These are phyloP conservation scores for Pyrus pyrifolia DNA, from an alignment of 306 rosid genomes.

Conservation along the genomic window DNA sequence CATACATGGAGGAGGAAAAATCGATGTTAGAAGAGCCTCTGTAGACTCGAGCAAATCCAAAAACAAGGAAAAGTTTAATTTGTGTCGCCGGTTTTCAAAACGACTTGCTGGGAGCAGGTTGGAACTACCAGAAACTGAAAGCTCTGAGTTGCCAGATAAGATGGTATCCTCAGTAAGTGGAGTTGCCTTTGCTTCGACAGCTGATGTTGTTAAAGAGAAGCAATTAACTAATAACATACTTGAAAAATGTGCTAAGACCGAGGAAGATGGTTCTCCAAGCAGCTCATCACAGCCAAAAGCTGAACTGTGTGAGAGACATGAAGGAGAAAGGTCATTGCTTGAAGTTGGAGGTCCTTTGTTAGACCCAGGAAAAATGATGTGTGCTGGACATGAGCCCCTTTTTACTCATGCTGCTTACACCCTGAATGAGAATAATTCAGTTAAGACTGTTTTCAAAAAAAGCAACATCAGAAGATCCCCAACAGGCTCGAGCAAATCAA, in stretches of 20 bases:
- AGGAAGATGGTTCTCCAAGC: constrained; percentile 21
- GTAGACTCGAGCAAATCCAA: constrained; percentile 26
- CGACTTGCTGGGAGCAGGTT: constrained; percentile 59
- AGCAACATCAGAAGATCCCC: not conserved
- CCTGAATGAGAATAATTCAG: constrained; percentile 24
- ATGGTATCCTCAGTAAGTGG: constrained; percentile 16
- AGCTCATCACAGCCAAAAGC: constrained; percentile 13
- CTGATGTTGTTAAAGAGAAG: constrained; percentile 28
- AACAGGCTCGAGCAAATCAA: constrained; percentile 27
- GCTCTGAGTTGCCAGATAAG: constrained; percentile 21
- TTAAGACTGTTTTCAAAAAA: constrained; percentile 7
- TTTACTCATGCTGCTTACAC: constrained; percentile 20
- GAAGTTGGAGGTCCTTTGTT: constrained; percentile 7
- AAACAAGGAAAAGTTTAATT: constrained; percentile 28
- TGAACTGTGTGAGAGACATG: constrained; percentile 12
- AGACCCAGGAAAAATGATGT: not conserved
- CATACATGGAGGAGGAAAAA: not conserved
- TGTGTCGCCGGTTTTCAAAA: constrained; percentile 49
- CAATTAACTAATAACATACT: constrained; percentile 26
- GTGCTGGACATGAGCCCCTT: constrained; percentile 20
- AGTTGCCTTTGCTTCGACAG: constrained; percentile 20
- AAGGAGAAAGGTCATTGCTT: not conserved
- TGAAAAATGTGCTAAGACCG: constrained; percentile 24
- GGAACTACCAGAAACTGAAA: constrained; percentile 25
- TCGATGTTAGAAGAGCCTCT: not conserved